Base-by-base conservation (phyloP, 2,329 filamentous ascomycete genomes). In the Exophiala alcalophila region DNA sequence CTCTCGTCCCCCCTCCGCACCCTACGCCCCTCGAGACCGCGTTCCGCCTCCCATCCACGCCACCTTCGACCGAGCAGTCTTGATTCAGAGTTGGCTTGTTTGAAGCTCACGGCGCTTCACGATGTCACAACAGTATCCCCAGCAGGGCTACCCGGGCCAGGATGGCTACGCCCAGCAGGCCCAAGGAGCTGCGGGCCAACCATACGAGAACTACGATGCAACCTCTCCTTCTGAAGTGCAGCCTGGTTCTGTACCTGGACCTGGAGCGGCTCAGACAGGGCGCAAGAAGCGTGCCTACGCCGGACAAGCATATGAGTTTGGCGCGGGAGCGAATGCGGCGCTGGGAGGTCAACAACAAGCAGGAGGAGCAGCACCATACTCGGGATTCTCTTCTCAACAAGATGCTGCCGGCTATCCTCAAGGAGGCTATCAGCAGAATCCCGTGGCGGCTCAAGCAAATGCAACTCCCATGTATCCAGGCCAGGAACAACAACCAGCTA, bases 271-370 rank as follows among this genome's bases (percentile, higher is more conserved):
- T 36, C 54, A 54, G 43, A 66, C 59, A 44, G 64, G 64, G 29
- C 64, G 58, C 73, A 96, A 95, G 80, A 95, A 94, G 78, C 80
- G 89, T 73, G 84, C 86, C 44, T 97, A 97, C 71, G 92, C 92
- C 40, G 87, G 87, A 44, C 86, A 94, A 66, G 91, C 91, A 31
- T 98, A 94, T 66, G 91, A 94, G 47, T 92, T 97, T 58, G 88
- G 86, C 36, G 77, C 79, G 36, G 92, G 91, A 58, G 86, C 86
- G 61, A 97, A 97, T 75, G 81, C 84, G 44, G 77, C 71, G 36
- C 65, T 75, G 53, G 62, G 71, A 55, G 64, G 66, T 50, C 66
- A 69, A 62, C 60, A 65, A 54, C 59, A 66, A 39, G 78, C 72
- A 24, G 78, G 75, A 43, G 64, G 81, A 68, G 65, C 74, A 67